phyloP scores from a whole-genome alignment of 2,329 filamentous ascomycete species.

The Penicillium sp. region DNA sequence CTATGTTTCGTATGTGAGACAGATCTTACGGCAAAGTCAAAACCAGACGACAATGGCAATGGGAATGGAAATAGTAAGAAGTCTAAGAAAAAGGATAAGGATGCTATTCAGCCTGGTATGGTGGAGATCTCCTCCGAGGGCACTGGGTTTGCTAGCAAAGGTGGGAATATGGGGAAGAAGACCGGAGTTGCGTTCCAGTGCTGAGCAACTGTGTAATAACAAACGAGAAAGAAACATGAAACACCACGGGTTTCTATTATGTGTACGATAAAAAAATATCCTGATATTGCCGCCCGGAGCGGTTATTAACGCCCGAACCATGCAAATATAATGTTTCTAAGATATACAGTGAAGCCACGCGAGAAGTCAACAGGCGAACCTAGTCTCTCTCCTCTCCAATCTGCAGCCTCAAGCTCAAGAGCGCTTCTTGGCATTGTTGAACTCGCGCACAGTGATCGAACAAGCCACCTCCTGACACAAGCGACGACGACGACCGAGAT shows the following conservation, averaged over 20 bases:
- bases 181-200: slow-evolving; percentile 80
- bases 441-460: slow-evolving; percentile 80
- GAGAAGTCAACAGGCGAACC: not conserved
- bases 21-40: slow-evolving; percentile 60
- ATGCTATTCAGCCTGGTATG: slow-evolving; percentile 67
- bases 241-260: slow-evolving; percentile 2
- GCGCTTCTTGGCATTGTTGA: slow-evolving; percentile 56
- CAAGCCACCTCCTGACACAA: slow-evolving; percentile 87
- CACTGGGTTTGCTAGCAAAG: slow-evolving; percentile 89
- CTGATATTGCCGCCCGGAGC: slow-evolving; percentile 13
- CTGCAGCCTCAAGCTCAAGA: not conserved
- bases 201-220: slow-evolving; percentile 40
- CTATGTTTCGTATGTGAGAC: slow-evolving; percentile 85
- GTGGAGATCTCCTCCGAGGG: slow-evolving; percentile 82
- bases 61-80: slow-evolving; percentile 35
- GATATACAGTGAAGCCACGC: slow-evolving; percentile 22
- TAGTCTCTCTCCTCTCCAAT: not conserved
- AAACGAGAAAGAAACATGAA: not conserved
- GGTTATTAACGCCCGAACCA: slow-evolving; percentile 26
- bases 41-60: slow-evolving; percentile 8
- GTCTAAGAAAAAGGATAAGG: slow-evolving; percentile 43
- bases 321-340: slow-evolving; percentile 26
- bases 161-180: slow-evolving; percentile 77
- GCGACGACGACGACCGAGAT: slow-evolving; percentile 68
- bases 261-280: slow-evolving; percentile 14